A percentile compares a stretch with the other conserved stretches of the same genome.
phyloP scores from a whole-genome alignment of 1,284 basidiomycete genomes.

The Moniliella sp. region DNA sequence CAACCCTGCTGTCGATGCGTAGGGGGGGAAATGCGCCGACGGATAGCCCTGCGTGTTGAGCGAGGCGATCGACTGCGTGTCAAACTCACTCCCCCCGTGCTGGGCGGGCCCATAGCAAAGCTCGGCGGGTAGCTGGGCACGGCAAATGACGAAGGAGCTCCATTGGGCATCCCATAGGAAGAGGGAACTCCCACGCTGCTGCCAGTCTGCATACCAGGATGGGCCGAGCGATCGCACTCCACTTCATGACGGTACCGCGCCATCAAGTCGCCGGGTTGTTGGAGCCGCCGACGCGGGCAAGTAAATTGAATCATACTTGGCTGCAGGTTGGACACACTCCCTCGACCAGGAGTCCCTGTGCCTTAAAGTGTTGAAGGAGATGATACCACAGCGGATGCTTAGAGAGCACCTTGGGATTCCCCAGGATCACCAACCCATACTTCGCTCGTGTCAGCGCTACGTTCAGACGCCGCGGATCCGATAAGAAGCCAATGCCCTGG shows the following conservation, averaged over 20 bases:
- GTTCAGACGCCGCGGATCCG: conserved; percentile 84
- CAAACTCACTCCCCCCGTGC: conserved; percentile 36
- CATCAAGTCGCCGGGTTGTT: conserved; percentile 20
- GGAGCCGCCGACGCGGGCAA: conserved; percentile 15
- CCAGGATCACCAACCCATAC: conserved; percentile 89
- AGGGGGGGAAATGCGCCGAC: no score
- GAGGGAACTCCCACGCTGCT: no score
- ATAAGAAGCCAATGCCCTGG: conserved; percentile 96
- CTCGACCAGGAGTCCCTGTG: conserved; percentile 77
- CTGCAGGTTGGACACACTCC: conserved; percentile 80
- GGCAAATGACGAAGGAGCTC: no score
- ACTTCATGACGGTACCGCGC: conserved; percentile 18
- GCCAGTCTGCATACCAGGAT: no score
- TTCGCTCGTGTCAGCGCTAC: conserved; percentile 92
- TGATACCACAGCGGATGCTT: conserved; percentile 80
- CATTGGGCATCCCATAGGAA: no score
- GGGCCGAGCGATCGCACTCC: no score
- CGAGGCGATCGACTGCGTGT: conserved; percentile 35
- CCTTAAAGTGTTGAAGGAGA: conserved; percentile 92
- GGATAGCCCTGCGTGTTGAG: conserved; percentile 17
- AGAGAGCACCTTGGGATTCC: conserved; percentile 93
- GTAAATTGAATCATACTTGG: conserved; percentile 89
- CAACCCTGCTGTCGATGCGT: no score
- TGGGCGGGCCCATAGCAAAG: no score
- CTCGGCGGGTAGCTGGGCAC: no score